These are phyloP conservation scores for Arabidopsis hybrid DNA, from an alignment of 441 rosid species.

Conservation along the genomic window DNA sequence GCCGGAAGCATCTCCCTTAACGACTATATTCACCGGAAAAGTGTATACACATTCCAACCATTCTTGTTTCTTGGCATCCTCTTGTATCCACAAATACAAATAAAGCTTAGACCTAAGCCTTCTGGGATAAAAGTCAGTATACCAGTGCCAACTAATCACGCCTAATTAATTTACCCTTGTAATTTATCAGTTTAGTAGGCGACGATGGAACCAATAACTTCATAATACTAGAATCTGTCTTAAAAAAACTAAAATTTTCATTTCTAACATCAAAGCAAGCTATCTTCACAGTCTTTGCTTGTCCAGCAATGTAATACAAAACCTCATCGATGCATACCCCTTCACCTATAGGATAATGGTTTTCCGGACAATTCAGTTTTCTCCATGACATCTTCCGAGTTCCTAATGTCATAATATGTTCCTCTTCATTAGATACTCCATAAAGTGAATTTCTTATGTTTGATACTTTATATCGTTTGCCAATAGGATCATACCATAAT, in stretches of 20 bases:
- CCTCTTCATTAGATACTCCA: neutral
- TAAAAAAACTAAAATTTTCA: neutral
- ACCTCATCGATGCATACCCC: neutral
- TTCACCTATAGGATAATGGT: too few species aligned
- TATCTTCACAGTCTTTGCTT: neutral
- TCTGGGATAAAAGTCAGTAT: neutral
- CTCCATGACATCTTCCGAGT: neutral
- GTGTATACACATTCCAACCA: neutral
- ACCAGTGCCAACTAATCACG: neutral
- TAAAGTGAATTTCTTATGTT: neutral
- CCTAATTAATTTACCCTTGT: neutral
- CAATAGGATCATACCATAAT: conserved; percentile 4
- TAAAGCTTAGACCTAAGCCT: neutral
- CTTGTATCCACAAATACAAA: neutral
- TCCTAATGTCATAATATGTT: conserved; percentile 4
- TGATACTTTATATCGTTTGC: neutral
- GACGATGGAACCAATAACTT: neutral
- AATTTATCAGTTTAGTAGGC: neutral
- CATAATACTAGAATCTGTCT: neutral
- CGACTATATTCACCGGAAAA: neutral
- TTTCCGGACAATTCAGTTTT: neutral
- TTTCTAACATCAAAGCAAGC: neutral
- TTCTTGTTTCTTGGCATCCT: neutral
- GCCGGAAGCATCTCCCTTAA: neutral
- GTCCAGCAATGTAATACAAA: neutral